phyloP scores from a whole-genome alignment of 2,329 filamentous ascomycete genomes.

The Neospermospora avenae region DNA sequence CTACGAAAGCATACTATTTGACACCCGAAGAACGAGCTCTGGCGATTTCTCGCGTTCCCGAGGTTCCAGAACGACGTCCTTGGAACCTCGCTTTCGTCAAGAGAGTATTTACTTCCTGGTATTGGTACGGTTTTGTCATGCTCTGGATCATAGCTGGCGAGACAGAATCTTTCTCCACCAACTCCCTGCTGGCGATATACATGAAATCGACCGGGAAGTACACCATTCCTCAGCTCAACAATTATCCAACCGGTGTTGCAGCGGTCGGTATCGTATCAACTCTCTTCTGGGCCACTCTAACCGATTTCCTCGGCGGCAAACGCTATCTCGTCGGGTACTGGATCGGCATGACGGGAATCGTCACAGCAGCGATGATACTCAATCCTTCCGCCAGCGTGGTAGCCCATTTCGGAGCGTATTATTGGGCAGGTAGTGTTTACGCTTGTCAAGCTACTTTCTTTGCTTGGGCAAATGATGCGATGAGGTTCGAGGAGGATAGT shows the following conservation, averaged over 20 bases:
- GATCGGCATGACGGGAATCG: constrained; percentile 61
- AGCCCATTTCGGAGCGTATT: constrained; percentile 64
- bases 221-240: constrained; percentile 48
- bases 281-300: constrained; percentile 66
- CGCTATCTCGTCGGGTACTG: constrained; percentile 65
- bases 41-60: constrained; percentile 43
- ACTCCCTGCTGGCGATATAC: constrained; percentile 53
- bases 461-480: constrained; percentile 63
- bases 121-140: constrained; percentile 63
- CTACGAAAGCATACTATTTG: constrained; percentile 42
- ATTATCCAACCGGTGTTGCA: constrained; percentile 51
- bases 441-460: constrained; percentile 74
- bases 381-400: constrained; percentile 38
- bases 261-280: constrained; percentile 52
- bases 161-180: constrained; percentile 66
- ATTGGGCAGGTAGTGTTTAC: constrained; percentile 67
- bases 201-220: constrained; percentile 46
- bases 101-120: constrained; percentile 55
- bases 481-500: constrained; percentile 60
- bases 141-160: constrained; percentile 71
- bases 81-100: constrained; percentile 49
- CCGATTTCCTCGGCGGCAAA: constrained; percentile 61
- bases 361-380: constrained; percentile 60
- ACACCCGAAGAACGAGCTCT: constrained; percentile 40
- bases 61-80: constrained; percentile 40